These are phyloP conservation scores for Lepiota brunneoincarnata DNA, from an alignment of 768 basidiomycete species.

Conservation along the genomic window DNA sequence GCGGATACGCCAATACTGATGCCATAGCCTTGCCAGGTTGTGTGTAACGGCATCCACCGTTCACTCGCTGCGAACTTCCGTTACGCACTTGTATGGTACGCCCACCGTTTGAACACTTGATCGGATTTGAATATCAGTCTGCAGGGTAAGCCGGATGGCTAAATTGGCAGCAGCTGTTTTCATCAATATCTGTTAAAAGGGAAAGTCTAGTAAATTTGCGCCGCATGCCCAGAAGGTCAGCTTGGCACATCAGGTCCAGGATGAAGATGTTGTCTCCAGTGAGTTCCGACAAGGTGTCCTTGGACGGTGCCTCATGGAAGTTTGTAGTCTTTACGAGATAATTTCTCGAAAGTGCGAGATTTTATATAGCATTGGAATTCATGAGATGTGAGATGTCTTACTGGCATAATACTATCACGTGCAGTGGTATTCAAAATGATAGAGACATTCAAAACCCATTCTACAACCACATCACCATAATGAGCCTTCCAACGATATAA, in stretches of 20 bases:
- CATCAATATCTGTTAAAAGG: slow-evolving; percentile 40
- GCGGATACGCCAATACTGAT: neutral
- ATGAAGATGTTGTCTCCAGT: slow-evolving; percentile 91
- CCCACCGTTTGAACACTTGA: neutral
- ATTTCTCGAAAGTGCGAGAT: neutral
- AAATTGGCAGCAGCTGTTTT: neutral
- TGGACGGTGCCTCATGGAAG: slow-evolving; percentile 28
- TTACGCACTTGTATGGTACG: slow-evolving; percentile 88
- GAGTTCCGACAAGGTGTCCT: slow-evolving; percentile 27
- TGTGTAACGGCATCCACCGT: slow-evolving; percentile 91
- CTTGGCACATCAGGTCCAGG: slow-evolving; percentile 76
- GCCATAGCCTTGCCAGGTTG: slow-evolving; percentile 46
- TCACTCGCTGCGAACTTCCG: slow-evolving; percentile 89
- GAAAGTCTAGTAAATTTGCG: slow-evolving; percentile 90
- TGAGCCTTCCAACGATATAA: too few species aligned
- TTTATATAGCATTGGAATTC: neutral
- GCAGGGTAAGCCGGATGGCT: slow-evolving; percentile 3
- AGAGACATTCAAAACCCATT: too few species aligned
- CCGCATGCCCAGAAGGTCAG: slow-evolving; percentile 96
- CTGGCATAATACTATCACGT: neutral
- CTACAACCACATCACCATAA: too few species aligned
- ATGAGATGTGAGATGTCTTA: neutral
- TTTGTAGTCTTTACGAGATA: slow-evolving; percentile 30
- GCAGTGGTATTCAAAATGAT: neutral
- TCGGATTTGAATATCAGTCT: neutral